phyloP scores from a whole-genome alignment of 306 rosid genomes.

The Psophocarpus tetragonolobus region DNA sequence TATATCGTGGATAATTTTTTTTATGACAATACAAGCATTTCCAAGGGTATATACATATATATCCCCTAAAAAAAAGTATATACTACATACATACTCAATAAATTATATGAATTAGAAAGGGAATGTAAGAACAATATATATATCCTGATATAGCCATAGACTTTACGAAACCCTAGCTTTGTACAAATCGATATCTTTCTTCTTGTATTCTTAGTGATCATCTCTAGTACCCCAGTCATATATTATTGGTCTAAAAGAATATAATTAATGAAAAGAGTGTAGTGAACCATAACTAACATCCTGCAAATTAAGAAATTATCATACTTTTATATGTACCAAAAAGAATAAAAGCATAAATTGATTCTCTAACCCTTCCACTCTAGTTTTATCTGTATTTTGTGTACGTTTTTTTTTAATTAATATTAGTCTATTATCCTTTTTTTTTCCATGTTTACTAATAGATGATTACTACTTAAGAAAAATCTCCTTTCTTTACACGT shows the following conservation, averaged over 20 bases:
- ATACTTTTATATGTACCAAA: neutral
- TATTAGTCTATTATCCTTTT: neutral
- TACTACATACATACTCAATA: no score
- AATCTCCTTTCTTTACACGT: no score
- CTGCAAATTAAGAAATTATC: neutral
- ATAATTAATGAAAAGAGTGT: neutral
- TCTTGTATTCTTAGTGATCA: neutral
- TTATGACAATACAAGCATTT: neutral
- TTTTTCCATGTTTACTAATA: neutral
- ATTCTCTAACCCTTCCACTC: slow-evolving; percentile 6
- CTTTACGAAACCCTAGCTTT: neutral
- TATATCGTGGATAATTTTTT: no score
- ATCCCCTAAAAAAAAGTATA: no score
- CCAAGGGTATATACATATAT: neutral
- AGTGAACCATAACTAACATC: neutral
- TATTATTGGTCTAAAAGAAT: neutral
- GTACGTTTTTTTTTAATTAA: neutral
- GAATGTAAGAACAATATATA: neutral
- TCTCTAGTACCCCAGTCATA: neutral
- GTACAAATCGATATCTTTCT: neutral
- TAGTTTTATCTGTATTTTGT: neutral
- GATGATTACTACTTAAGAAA: no score
- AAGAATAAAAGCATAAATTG: slow-evolving; percentile 5
- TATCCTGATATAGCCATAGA: neutral
- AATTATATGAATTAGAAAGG: neutral